Base-by-base conservation (phyloP, 495 filamentous ascomycete species). In the Lasiosphaeria miniovina region DNA sequence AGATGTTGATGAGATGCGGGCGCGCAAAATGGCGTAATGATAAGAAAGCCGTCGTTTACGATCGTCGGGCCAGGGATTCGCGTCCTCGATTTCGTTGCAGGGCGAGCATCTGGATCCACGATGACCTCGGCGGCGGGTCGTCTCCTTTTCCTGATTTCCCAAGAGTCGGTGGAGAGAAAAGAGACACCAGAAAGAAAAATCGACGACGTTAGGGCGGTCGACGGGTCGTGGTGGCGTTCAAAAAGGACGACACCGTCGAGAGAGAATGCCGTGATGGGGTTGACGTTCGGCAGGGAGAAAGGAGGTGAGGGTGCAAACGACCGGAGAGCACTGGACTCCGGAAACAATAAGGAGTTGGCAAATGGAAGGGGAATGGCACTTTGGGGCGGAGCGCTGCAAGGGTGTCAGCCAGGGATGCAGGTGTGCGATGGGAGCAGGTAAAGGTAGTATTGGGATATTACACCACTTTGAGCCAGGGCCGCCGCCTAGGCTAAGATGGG, bases 311-410 rank as follows among this genome's bases (percentile, higher is more conserved):
- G 55, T 56, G 56, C 41, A 61, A 61, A 67, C 58, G 61, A 66
- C 60, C 55, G 64, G 54, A 67, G 63, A 57, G 34, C 60, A 15
- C 54, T 58, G 55, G 43, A 54, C n/a, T 52, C 49, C 33, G 58
- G 59, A 31, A 57, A 57, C 50, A 49, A 57, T 52, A 59, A 51
- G 59, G 58, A 49, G 31, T 49, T 59, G 61, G 61, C 24, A 66
- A 64, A 59, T 61, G 63, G 65, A 66, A 66, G 62, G 68, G 64
- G 58, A 41, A 36, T 31, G 63, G 67, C 24, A 58, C 57, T 46
- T 46, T 57, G 64, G 64, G 67, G 67, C 67, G 65, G 69, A 69
- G 69, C 56, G 56, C 62, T 64, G 67, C 66, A 71, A 67, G 67
- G 66, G 62, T 67, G 64, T 61, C 24, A 60, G 58, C 61, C 60